A percentile compares a stretch with the other conserved stretches of the same genome.
Evolutionary conservation across 1,284 basidiomycete genomes (phyloP).

Genomic region (Sporisorium exsertum): DNA sequence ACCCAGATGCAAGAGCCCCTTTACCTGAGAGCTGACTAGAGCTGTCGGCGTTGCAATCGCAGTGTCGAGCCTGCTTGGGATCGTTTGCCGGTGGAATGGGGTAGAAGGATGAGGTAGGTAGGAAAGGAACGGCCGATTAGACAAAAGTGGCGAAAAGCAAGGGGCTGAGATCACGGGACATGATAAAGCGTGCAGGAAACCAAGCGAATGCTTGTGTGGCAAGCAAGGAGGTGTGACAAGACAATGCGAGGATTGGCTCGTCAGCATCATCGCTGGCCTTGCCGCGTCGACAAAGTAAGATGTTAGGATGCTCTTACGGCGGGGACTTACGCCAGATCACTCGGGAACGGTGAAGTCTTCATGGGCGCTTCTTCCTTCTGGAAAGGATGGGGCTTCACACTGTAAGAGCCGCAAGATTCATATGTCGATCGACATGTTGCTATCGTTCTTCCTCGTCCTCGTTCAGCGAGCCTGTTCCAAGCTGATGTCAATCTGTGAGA

Average conservation of each 20-base stretch:
- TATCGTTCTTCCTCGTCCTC: background rate
- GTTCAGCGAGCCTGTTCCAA: background rate
- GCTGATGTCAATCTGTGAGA: background rate
- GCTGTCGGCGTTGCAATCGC: background rate
- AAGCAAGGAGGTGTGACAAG: conserved; percentile 15
- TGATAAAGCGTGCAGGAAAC: background rate
- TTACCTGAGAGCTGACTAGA: too few species aligned
- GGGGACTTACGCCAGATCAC: too few species aligned
- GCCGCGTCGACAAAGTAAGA: background rate
- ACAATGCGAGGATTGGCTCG: conserved; percentile 15
- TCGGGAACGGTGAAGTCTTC: too few species aligned
- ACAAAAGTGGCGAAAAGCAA: conserved; percentile 12
- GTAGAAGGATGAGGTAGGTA: background rate
- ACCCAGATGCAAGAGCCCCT: too few species aligned
- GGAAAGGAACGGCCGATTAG: background rate
- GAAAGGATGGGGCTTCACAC: background rate
- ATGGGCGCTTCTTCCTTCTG: background rate
- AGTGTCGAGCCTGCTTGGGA: background rate
- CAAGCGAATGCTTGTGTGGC: conserved; percentile 21
- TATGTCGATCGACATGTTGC: conserved; percentile 5
- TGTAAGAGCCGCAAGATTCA: background rate
- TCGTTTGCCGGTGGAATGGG: background rate
- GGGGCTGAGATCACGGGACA: conserved; percentile 14
- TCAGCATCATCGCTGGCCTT: background rate
- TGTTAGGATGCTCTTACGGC: too few species aligned